Percentiles rank a stretch among this genome's conserved stretches.
These are phyloP conservation scores for Capsella bursapastoris DNA, from an alignment of 345 rosid genomes.

Conservation along the genomic window DNA sequence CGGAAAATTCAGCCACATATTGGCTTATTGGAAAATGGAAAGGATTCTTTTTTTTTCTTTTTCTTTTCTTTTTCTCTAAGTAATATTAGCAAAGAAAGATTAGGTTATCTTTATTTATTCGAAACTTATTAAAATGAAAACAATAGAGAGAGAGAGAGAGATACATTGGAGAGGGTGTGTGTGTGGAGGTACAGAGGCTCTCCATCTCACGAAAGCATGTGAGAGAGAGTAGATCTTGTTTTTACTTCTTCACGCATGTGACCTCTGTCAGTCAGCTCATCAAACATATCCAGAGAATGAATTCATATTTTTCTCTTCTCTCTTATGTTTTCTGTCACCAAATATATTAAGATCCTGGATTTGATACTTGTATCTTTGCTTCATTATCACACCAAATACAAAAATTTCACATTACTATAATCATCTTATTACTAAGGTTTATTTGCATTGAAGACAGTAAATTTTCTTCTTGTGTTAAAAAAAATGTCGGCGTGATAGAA, in stretches of 20 bases:
- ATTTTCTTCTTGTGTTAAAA: neutral
- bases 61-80: neutral
- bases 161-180: constrained; percentile 36
- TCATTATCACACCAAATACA: neutral
- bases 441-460: neutral
- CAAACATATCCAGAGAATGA: constrained; percentile 26
- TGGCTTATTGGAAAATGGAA: constrained; percentile 38
- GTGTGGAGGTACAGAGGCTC: constrained; percentile 44
- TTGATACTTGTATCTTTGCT: constrained; percentile 1
- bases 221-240: constrained; percentile 66
- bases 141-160: neutral
- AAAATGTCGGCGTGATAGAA: neutral
- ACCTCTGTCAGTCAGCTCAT: constrained; percentile 35
- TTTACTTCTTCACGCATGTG: constrained; percentile 60
- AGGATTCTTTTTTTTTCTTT: constrained; percentile 37
- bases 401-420: neutral
- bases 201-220: constrained; percentile 62
- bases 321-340: constrained; percentile 2
- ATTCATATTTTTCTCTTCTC: constrained; percentile 18
- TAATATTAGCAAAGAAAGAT: constrained; percentile 6
- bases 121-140: neutral
- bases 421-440: neutral
- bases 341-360: neutral
- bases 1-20: constrained; percentile 48
- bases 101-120: neutral